Evolutionary conservation across 2,329 filamentous ascomycete genomes (phyloP), one percentile per base, ranked within the genome.

Genomic region (Apiospora aurea): DNA sequence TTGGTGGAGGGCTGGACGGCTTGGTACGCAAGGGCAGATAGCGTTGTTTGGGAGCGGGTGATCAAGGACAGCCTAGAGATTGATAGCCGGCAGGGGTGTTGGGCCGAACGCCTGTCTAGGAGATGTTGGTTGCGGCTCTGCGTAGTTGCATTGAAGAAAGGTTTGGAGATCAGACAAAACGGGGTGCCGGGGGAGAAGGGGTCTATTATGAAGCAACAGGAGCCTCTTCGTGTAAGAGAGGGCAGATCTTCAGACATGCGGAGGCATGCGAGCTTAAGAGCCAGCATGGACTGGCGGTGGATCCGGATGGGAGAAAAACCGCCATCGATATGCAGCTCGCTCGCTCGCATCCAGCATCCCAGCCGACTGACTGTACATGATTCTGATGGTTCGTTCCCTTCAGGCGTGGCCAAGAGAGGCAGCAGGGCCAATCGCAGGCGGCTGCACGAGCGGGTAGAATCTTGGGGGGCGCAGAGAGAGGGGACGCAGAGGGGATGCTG

Each of bases 91-190:
- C 74, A 71, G 72, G 73, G 75, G 71, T 75, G 24, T 29, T 49
- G 47, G 34, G 71, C 64, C 51, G 61, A 64, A 67, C 53, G 21
- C 66, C 53, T 57, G 67, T 47, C 51, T 46, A 69, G 70, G 69
- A 68, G 71, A 26, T 41, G 70, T 49, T 69, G 67, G 67, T 69
- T 72, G 73, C 47, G 71, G 71, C 75, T 77, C 76, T 75, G 74
- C 73, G 73, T 74, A 73, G 77, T 80, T 76, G 78, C 78, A 79
- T 81, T 73, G 78, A 77, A 71, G 69, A 76, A 64, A 64, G 75
- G 75, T 77, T 76, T 77, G 79, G 76, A 79, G 81, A 82, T 82
- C 80, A 82, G 78, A 82, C 81, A 78, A 73, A 77, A 77, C 74
- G 77, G 77, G 75, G 79, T 75, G 76, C 71, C 78, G 76, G 80